Percentiles rank a stretch among this genome's conserved stretches.
These are phyloP conservation scores for Curvularia spicifera DNA, from an alignment of 2,329 filamentous ascomycete genomes.

Conservation along the genomic window DNA sequence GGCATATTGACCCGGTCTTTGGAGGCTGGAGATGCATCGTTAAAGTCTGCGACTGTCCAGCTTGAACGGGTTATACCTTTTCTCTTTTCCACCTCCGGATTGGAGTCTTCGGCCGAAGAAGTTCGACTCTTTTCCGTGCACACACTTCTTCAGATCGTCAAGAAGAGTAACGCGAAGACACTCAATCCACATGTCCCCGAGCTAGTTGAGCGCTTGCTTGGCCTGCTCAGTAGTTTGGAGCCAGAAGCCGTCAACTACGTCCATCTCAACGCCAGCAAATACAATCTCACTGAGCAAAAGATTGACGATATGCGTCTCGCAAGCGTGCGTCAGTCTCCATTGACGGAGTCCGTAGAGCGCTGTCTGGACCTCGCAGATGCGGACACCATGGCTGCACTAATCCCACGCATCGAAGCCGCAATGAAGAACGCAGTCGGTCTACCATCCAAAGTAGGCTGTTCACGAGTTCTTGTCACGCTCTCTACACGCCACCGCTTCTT, in stretches of 20 bases:
- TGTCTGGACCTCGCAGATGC: conserved; percentile 85
- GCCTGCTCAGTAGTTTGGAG: conserved; percentile 84
- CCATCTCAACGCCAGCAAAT: conserved; percentile 83
- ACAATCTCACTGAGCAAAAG: conserved; percentile 84
- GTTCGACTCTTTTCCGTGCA: conserved; percentile 80
- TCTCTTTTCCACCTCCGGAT: conserved; percentile 82
- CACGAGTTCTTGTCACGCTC: conserved; percentile 81
- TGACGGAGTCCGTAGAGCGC: conserved; percentile 90
- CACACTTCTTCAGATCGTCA: conserved; percentile 86
- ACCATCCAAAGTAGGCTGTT: conserved; percentile 92
- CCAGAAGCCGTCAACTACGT: conserved; percentile 90
- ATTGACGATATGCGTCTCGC: conserved; percentile 87
- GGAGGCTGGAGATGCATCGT: conserved; percentile 73
- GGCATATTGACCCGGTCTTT: conserved; percentile 85
- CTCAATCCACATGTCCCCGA: conserved; percentile 81
- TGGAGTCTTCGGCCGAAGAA: conserved; percentile 87
- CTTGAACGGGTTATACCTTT: conserved; percentile 89
- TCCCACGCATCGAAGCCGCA: conserved; percentile 73
- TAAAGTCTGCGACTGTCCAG: conserved; percentile 75
- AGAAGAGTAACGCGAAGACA: conserved; percentile 78
- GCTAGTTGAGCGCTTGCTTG: conserved; percentile 81
- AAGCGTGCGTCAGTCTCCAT: conserved; percentile 82
- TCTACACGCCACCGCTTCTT: conserved; percentile 78
- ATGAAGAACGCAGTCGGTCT: conserved; percentile 89
- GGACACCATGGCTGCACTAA: conserved; percentile 75